Percentiles rank a stretch among this genome's conserved stretches.
Conservation (phyloP, 2,329 filamentous ascomycete species). For the Colletotrichum horii region DNA sequence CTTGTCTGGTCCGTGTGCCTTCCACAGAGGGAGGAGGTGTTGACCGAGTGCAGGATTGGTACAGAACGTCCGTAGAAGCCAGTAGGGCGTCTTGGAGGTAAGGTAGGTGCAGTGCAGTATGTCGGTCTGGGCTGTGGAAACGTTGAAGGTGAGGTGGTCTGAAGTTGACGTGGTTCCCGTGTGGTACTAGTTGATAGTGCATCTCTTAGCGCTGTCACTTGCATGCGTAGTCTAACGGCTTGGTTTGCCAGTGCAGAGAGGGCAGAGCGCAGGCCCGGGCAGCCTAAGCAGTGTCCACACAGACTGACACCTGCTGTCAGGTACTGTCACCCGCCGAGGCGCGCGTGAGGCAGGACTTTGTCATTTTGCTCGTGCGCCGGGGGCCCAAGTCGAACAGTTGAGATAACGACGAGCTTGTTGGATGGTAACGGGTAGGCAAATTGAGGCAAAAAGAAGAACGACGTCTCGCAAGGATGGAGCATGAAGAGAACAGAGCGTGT, state of each 20-base stretch:
- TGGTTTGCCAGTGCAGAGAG: slow-evolving; percentile 4
- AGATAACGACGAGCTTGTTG: neutral
- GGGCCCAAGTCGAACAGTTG: neutral
- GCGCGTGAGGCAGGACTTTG: neutral
- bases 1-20: neutral
- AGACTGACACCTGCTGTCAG: slow-evolving; percentile 10
- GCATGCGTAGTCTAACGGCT: slow-evolving; percentile 15
- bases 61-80: neutral
- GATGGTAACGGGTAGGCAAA: neutral
- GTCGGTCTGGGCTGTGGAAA: neutral
- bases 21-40: neutral
- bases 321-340: neutral
- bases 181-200: neutral
- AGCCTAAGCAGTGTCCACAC: neutral
- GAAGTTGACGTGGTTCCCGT: slow-evolving; percentile 15
- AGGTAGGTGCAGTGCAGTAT: neutral
- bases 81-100: neutral
- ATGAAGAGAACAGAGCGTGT: neutral
- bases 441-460: neutral
- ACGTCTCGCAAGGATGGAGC: neutral
- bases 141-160: neutral
- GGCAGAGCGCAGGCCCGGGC: neutral
- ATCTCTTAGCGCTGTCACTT: slow-evolving; percentile 17
- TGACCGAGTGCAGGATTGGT: neutral
- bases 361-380: neutral